Base-by-base conservation (phyloP, 1,284 basidiomycete species). In the Ganoderma sinense region DNA sequence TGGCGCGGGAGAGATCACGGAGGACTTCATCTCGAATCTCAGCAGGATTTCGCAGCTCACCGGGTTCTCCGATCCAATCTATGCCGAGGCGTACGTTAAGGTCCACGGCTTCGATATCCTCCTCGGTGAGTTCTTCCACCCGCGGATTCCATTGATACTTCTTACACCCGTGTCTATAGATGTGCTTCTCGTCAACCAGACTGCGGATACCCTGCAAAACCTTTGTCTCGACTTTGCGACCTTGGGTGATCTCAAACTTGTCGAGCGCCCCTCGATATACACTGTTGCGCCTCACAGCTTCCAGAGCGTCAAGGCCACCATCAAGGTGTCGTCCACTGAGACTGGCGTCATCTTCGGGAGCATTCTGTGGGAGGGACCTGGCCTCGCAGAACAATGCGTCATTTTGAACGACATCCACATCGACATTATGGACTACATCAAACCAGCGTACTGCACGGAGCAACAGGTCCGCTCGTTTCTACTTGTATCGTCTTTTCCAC, bases 371-470 rank as follows among this genome's bases (percentile, higher is more conserved):
- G 96, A 97, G 75, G 94, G 94, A n/a, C 91, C 91, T 5, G 94
- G 92, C 61, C 91, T 97, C 75, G 87, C 91, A 0, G 95, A 97
- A 78, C 91, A 91, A 62, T 96, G 91, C 81, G 96, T 96, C 48
- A 97, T 99, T 62, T 82, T 99, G 77, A 98, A 97, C 81, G 97
- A 99, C 82, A 97, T 99, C 70, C 97, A 99, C 82, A 96, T 99
- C 74, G 98, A 99, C 82, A 99, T 99, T 75, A 97, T 99, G 94
- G 97, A 99, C 82, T 99, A 99, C 82, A 99, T 99, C 85, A 96
- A 98, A 81, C 97, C 97, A 0, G 96, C 97, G 4, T 95, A 95
- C 78, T 98, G 97, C 83, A 98, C 93, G 69, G 97, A 99, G 81
- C 91, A 94, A 40, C 95, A 97, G 89, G 95, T 95, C 78, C 70